These are phyloP conservation scores for Cyathus striatus DNA, from an alignment of 768 basidiomycete species.

Conservation along the genomic window DNA sequence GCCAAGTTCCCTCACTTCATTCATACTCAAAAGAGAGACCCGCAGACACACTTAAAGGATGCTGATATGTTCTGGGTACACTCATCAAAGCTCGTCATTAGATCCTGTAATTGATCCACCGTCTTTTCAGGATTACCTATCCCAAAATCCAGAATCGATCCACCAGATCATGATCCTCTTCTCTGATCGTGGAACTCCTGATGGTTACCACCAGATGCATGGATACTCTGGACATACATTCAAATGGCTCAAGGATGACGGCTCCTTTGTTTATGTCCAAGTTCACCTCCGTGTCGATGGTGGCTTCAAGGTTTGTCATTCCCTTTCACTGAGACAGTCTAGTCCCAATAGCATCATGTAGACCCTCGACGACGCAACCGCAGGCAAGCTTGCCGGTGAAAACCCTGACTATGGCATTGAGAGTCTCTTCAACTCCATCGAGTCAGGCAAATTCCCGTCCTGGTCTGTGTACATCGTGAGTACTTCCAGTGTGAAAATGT, in stretches of 20 bases:
- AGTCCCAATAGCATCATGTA: constrained; percentile 23
- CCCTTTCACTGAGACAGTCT: constrained; percentile 4
- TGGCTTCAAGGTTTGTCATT: constrained; percentile 65
- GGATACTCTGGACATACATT: constrained; percentile 93
- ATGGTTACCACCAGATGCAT: constrained; percentile 82
- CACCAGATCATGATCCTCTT: constrained; percentile 89
- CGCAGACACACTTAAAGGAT: constrained; percentile 89
- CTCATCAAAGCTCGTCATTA: constrained; percentile 72
- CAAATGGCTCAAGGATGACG: constrained; percentile 83
- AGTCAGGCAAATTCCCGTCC: constrained; percentile 71
- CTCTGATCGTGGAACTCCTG: constrained; percentile 93
- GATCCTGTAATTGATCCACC: constrained; percentile 67
- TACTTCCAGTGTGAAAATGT: constrained; percentile 5
- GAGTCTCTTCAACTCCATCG: constrained; percentile 77
- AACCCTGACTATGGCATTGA: constrained; percentile 86
- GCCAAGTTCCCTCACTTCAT: constrained; percentile 93
- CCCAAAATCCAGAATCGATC: constrained; percentile 84
- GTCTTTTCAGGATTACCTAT: constrained; percentile 69
- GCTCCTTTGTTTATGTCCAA: constrained; percentile 82
- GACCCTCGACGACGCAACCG: constrained; percentile 68
- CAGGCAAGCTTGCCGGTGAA: constrained; percentile 59
- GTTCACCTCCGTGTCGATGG: constrained; percentile 75
- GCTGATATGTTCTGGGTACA: constrained; percentile 79
- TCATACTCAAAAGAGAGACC: constrained; percentile 89
- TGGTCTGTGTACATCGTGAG: constrained; percentile 86